A percentile compares a stretch with the other conserved stretches of the same genome.
These are phyloP conservation scores for Chlorophyllum brunneum DNA, from an alignment of 768 basidiomycete species.

Conservation along the genomic window DNA sequence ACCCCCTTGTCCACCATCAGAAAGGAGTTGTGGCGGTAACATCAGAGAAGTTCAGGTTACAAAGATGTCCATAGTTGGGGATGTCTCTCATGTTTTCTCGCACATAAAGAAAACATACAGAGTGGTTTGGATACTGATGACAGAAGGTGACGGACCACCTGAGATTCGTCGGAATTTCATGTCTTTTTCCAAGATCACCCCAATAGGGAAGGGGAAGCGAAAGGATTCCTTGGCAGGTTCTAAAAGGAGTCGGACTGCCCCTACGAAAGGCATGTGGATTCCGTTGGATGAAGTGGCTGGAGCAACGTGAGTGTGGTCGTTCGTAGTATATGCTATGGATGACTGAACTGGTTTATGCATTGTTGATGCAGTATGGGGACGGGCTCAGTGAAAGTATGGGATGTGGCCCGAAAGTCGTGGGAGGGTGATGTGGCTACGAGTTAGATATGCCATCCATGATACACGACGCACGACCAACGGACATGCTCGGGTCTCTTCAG, in stretches of 20 bases:
- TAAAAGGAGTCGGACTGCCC: constrained; percentile 11
- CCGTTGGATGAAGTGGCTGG: constrained; percentile 48
- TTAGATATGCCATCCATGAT: too few species aligned
- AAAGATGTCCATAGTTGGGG: constrained; percentile 49
- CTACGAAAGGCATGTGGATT: constrained; percentile 44
- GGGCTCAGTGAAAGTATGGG: constrained; percentile 75
- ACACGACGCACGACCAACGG: too few species aligned
- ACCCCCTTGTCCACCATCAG: neutral
- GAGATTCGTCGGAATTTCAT: constrained; percentile 14
- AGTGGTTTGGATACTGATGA: constrained; percentile 65
- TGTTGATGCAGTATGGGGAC: constrained; percentile 56
- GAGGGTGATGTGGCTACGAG: constrained; percentile 3
- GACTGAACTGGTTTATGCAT: constrained; percentile 13
- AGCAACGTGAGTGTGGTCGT: constrained; percentile 51
- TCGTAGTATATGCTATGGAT: constrained; percentile 10
- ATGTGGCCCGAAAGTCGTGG: constrained; percentile 34
- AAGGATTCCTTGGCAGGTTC: neutral
- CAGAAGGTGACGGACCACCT: constrained; percentile 52
- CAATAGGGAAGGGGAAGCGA: too few species aligned
- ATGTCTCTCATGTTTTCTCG: constrained; percentile 81
- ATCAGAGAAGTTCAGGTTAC: constrained; percentile 29
- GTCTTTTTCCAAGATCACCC: neutral
- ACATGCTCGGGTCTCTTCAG: too few species aligned
- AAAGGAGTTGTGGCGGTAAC: constrained; percentile 13
- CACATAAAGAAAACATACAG: constrained; percentile 88